Evolutionary conservation across 148 eudicot species (phyloP), one percentile per base, ranked within the genome.

Genomic region (Arctostaphylos glauca): DNA sequence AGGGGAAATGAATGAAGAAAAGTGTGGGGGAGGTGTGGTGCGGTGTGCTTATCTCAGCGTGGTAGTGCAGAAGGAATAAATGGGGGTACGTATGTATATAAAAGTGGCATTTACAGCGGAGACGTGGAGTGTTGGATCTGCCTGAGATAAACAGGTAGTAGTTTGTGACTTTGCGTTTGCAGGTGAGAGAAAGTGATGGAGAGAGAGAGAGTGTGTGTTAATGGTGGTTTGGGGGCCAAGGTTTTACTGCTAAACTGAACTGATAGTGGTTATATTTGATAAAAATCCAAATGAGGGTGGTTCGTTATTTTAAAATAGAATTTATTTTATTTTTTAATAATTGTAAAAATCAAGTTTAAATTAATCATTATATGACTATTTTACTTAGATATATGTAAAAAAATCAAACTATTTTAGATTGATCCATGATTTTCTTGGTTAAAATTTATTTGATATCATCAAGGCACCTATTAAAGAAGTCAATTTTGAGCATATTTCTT

Each of bases 91-190:
- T 31, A 46, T n/a, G 14, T 47, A 23, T 46, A 62, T n/a, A 50
- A 5, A 44, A 6, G 5, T n/a, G 10, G 54, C 5, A 19, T 6
- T 55, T 21, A 78, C 43, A 21, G 81, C 50, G 77, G 78, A 58
- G 67, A 56, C 86, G 82, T 84, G 86, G 23, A 80, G 86, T 49
- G 73, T 80, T 84, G 31, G 81, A 73, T 72, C 81, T 73, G 82
- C 82, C 79, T 70, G 76, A 52, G 41, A 70, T 9, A 18, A 41
- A 38, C 74, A 66, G 74, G 82, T 80, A 8, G 74, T 67, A 25
- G 68, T 80, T 49, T 48, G 52, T 44, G 53, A 67, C 48, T 80
- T 66, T 49, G 60, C 47, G 48, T 66, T 47, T 47, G 82, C 81
- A 23, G 62, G 81, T 52, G 66, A 13, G 47, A 44, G 52, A 14